Evolutionary conservation across 495 filamentous ascomycete species (phyloP).

Genomic region (Aspergillus ellipticus): DNA sequence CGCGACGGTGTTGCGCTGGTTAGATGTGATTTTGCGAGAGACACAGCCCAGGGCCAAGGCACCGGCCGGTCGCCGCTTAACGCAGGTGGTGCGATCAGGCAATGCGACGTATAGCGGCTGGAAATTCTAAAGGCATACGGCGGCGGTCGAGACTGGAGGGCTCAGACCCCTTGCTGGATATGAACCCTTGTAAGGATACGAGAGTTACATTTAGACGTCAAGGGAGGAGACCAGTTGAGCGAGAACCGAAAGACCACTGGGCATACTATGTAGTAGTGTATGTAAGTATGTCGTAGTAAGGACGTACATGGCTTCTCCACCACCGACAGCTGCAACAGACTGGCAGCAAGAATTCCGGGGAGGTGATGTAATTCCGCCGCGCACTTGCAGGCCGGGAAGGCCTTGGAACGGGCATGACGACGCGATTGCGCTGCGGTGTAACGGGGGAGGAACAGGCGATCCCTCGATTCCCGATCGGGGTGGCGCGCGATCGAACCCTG

Average conservation of each 20-base stretch:
- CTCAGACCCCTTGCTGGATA: conserved; percentile 1
- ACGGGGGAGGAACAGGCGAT: neutral
- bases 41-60: conserved; percentile 27
- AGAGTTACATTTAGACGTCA: neutral
- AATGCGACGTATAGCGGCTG: conserved; percentile 36
- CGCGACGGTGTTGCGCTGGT: conserved; percentile 55
- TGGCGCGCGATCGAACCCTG: neutral
- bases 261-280: too few relatives aligned
- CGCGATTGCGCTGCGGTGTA: neutral
- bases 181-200: neutral
- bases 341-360: neutral
- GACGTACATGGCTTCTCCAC: too few relatives aligned
- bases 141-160: neutral
- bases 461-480: neutral
- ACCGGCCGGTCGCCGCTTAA: conserved; percentile 23
- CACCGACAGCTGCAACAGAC: too few relatives aligned
- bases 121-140: conserved; percentile 30
- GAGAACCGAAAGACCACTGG: too few relatives aligned
- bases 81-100: conserved; percentile 30
- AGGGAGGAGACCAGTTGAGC: too few relatives aligned
- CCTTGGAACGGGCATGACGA: neutral
- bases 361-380: neutral
- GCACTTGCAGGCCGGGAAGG: neutral
- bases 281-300: too few relatives aligned
- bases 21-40: conserved; percentile 44